Evolutionary conservation across 164 flowering plant species (phyloP).

Genomic region (Hamamelis virginiana): DNA sequence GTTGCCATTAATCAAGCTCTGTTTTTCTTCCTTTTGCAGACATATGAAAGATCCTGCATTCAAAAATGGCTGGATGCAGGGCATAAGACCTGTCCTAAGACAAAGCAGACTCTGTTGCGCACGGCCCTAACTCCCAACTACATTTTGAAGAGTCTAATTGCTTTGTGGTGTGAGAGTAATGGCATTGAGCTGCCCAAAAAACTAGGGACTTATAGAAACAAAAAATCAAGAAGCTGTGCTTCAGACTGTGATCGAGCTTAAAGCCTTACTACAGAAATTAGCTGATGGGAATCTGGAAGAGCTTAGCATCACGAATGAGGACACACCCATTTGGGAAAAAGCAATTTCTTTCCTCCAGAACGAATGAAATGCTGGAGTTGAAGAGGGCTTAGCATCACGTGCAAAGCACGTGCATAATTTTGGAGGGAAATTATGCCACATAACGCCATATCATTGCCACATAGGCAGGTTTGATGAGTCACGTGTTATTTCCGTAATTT

Average conservation of each 20-base stretch:
- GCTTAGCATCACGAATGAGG: too few relatives aligned
- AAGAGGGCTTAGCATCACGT: too few relatives aligned
- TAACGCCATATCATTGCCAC: too few relatives aligned
- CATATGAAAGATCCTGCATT: conserved; percentile 78
- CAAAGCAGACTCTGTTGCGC: conserved; percentile 70
- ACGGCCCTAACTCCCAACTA: conserved; percentile 78
- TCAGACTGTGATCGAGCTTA: conserved; percentile 59
- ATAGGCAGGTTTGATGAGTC: too few relatives aligned
- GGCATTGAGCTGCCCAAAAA: conserved; percentile 71
- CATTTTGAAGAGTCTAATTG: conserved; percentile 71
- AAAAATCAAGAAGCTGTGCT: conserved; percentile 33
- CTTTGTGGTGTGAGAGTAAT: conserved; percentile 84
- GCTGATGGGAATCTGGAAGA: conserved; percentile 56
- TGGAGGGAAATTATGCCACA: too few relatives aligned
- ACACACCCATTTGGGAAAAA: too few relatives aligned
- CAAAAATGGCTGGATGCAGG: conserved; percentile 92
- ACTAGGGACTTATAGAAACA: conserved; percentile 43
- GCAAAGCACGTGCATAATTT: too few relatives aligned
- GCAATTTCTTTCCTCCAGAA: too few relatives aligned
- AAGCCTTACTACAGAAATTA: conserved; percentile 45
- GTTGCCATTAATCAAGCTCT: not conserved
- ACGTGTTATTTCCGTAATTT: too few relatives aligned
- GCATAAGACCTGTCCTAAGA: conserved; percentile 83
- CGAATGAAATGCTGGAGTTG: too few relatives aligned
- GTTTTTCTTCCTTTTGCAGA: conserved; percentile 43